These are phyloP conservation scores for Lichtheimia ramosa DNA, from an alignment of 371 early-diverging fungal genomes.

Conservation along the genomic window DNA sequence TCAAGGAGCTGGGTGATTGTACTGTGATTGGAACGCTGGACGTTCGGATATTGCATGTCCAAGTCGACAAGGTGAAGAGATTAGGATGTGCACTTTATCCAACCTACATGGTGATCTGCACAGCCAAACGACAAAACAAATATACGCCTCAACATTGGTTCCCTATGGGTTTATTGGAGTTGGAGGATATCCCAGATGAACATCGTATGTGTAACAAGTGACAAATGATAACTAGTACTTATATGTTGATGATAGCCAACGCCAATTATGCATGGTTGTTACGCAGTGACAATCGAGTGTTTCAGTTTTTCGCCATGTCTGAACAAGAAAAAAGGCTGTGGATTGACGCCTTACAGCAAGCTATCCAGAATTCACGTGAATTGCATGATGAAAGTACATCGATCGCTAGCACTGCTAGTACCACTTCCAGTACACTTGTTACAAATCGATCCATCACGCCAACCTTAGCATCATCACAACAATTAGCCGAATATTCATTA, in stretches of 20 bases:
- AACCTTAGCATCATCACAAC: neutral
- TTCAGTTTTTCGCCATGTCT: conserved; percentile 25
- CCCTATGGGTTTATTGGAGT: conserved; percentile 50
- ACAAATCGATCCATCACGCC: conserved; percentile 10
- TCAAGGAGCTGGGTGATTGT: conserved; percentile 32
- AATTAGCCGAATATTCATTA: neutral
- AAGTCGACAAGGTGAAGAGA: conserved; percentile 28
- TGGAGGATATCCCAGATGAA: conserved; percentile 32
- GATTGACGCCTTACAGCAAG: conserved; percentile 16
- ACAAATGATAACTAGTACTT: neutral
- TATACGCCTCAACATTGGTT: conserved; percentile 61
- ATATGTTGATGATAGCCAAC: neutral
- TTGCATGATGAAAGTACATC: conserved; percentile 8
- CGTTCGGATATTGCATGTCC: conserved; percentile 20
- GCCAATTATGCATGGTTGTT: conserved; percentile 20
- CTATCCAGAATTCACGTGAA: conserved; percentile 12
- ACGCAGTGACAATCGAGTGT: conserved; percentile 9
- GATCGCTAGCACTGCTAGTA: neutral
- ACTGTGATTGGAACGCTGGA: conserved; percentile 43
- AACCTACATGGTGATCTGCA: conserved; percentile 53
- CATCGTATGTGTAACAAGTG: conserved; percentile 15
- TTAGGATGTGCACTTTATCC: conserved; percentile 55
- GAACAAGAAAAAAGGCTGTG: conserved; percentile 25
- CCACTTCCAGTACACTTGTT: conserved; percentile 10
- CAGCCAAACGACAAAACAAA: conserved; percentile 43